Evolutionary conservation across 2,329 filamentous ascomycete species (phyloP).

Genomic region (Teratosphaeria viscida): DNA sequence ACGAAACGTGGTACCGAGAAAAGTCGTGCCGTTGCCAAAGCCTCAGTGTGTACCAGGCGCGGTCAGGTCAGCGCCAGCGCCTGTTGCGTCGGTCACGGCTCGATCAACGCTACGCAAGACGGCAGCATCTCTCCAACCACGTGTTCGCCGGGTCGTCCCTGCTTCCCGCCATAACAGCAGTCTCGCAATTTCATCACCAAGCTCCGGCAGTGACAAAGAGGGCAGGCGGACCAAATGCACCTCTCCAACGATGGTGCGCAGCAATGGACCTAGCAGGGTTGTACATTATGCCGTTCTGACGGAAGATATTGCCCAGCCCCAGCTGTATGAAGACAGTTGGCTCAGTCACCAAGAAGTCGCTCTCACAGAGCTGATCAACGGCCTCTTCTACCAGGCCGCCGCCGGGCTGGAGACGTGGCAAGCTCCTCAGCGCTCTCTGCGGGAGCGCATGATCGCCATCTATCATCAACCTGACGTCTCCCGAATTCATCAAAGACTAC

Average conservation of each 20-base stretch:
- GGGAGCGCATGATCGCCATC: constrained; percentile 39
- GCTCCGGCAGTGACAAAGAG: not conserved
- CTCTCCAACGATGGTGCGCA: not conserved
- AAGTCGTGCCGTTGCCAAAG: constrained; percentile 7
- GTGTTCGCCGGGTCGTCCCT: not conserved
- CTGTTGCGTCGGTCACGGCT: not conserved
- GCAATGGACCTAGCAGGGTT: not conserved
- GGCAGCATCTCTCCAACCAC: not conserved
- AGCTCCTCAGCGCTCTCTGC: constrained; percentile 19
- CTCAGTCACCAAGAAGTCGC: constrained; percentile 51
- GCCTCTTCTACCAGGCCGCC: constrained; percentile 38
- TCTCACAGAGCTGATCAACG: constrained; percentile 50
- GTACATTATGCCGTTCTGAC: not conserved
- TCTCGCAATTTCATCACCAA: constrained; percentile 3
- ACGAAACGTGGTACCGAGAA: constrained; percentile 9
- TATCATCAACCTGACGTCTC: constrained; percentile 45
- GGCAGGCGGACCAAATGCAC: not conserved
- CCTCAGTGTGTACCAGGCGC: not conserved
- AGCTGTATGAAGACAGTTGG: constrained; percentile 54
- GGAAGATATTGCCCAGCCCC: constrained; percentile 41
- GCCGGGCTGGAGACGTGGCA: constrained; percentile 9
- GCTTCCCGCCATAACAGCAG: not conserved
- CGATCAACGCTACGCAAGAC: not conserved
- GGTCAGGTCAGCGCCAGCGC: not conserved
- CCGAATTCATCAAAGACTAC: constrained; percentile 45